These are phyloP conservation scores for Angomonas deanei DNA, from an alignment of 208 protist genomes.

Conservation along the genomic window DNA sequence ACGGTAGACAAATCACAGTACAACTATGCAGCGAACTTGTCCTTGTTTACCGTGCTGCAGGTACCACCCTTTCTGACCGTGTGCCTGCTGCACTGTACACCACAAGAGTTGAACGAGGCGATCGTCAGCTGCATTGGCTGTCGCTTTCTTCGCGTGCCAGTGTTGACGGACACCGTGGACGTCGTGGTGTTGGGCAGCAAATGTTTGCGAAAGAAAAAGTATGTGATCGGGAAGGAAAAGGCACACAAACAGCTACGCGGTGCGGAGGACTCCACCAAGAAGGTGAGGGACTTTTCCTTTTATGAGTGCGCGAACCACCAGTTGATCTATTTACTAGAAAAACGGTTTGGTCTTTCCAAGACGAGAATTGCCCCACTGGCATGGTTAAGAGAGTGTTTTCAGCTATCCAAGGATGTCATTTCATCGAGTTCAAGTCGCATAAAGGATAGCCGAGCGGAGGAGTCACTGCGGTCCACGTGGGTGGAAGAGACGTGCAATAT, in stretches of 20 bases:
- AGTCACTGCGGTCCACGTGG: not conserved
- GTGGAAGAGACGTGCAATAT: not conserved
- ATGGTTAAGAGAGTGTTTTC: conserved; percentile 2
- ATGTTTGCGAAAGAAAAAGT: not conserved
- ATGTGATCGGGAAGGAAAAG: not conserved
- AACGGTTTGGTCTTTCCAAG: not conserved
- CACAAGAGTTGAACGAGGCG: conserved; percentile 26
- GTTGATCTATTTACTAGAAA: not conserved
- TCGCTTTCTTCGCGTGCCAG: conserved; percentile 49
- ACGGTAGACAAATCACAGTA: not conserved
- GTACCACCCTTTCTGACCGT: conserved; percentile 45
- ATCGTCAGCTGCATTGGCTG: conserved; percentile 24
- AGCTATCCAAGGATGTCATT: not conserved
- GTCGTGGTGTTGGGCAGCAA: conserved; percentile 66
- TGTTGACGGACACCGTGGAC: conserved; percentile 53
- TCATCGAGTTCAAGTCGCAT: too few species aligned
- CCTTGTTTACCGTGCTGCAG: not conserved
- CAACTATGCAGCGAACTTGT: not conserved
- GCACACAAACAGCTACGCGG: not conserved
- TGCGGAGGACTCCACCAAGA: not conserved
- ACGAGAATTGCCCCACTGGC: not conserved
- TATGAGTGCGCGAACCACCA: conserved; percentile 3
- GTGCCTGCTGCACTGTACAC: conserved; percentile 42
- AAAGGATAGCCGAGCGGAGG: too few species aligned
- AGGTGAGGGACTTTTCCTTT: not conserved